phyloP scores from a whole-genome alignment of 2,329 filamentous ascomycete genomes.

The Stromatinia cepivora region DNA sequence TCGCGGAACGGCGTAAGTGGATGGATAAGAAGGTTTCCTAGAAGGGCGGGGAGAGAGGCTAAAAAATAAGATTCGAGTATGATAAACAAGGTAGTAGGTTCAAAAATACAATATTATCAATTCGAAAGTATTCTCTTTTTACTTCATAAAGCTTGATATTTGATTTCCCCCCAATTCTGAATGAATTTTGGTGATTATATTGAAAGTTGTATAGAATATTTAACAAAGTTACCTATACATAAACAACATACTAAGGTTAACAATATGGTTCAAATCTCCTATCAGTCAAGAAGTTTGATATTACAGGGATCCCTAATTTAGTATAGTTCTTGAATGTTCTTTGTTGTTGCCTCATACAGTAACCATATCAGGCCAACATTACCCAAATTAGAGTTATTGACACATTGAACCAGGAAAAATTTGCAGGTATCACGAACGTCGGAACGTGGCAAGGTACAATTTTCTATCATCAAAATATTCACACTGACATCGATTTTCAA shows the following conservation, averaged over 20 bases:
- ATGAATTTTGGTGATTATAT: conserved; percentile 1
- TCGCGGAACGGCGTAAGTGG: not conserved
- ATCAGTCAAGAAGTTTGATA: conserved; percentile 22
- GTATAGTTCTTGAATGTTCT: conserved; percentile 12
- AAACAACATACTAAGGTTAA: too few relatives aligned
- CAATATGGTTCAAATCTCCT: conserved; percentile 7
- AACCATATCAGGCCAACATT: conserved; percentile 7
- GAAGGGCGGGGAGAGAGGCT: conserved; percentile 14
- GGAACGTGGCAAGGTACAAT: conserved; percentile 21
- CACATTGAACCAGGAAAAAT: conserved; percentile 24
- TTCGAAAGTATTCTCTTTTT: not conserved
- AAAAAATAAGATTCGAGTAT: not conserved
- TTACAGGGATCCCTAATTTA: conserved; percentile 5
- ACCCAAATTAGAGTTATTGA: conserved; percentile 23
- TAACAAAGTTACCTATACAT: not conserved
- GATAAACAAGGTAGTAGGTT: not conserved
- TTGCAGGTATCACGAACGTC: conserved; percentile 24
- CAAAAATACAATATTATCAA: not conserved
- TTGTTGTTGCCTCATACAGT: conserved; percentile 13
- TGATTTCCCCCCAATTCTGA: not conserved
- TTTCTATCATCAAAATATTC: conserved; percentile 36
- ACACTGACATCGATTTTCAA: conserved; percentile 31
- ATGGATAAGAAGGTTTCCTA: conserved; percentile 11
- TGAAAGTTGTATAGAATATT: not conserved
- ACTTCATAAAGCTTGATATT: not conserved